Percentiles rank a stretch among this genome's conserved stretches.
Conservation (phyloP, 2,329 filamentous ascomycete species). For the Canariomyces notabilis region DNA sequence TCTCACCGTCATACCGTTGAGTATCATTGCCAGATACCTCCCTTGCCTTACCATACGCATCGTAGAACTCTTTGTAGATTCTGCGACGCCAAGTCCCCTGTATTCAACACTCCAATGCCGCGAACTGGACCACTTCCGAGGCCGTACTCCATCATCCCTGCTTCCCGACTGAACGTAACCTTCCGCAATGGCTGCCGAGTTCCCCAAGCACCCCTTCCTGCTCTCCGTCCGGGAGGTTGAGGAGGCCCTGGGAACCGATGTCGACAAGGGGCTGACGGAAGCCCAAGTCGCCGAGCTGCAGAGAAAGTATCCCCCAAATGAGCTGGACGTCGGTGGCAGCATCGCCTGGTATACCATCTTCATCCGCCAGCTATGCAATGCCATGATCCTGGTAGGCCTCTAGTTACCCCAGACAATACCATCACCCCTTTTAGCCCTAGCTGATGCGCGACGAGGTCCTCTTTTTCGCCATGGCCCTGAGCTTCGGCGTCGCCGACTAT, state of each 20-base stretch:
- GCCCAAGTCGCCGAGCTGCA: conserved; percentile 55
- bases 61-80: conserved; percentile 8
- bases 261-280: conserved; percentile 62
- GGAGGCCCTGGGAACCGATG: conserved; percentile 54
- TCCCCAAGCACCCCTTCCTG: conserved; percentile 54
- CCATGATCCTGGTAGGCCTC: conserved; percentile 63
- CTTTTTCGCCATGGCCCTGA: conserved; percentile 69
- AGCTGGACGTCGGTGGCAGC: conserved; percentile 62
- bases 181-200: conserved; percentile 31
- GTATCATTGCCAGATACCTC: not conserved
- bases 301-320: conserved; percentile 60
- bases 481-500: conserved; percentile 56
- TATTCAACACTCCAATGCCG: conserved; percentile 14
- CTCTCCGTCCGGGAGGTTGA: conserved; percentile 59
- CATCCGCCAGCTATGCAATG: conserved; percentile 68
- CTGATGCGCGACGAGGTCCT: conserved; percentile 55
- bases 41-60: not conserved
- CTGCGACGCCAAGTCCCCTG: conserved; percentile 3
- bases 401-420: not conserved
- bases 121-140: conserved; percentile 7
- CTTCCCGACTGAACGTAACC: conserved; percentile 9
- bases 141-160: conserved; percentile 4
- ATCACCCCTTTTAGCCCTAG: not conserved
- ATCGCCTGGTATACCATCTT: conserved; percentile 69
- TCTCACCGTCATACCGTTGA: not conserved